Evolutionary conservation across 345 rosid genomes (phyloP).

Genomic region (Moringa oleifera): DNA sequence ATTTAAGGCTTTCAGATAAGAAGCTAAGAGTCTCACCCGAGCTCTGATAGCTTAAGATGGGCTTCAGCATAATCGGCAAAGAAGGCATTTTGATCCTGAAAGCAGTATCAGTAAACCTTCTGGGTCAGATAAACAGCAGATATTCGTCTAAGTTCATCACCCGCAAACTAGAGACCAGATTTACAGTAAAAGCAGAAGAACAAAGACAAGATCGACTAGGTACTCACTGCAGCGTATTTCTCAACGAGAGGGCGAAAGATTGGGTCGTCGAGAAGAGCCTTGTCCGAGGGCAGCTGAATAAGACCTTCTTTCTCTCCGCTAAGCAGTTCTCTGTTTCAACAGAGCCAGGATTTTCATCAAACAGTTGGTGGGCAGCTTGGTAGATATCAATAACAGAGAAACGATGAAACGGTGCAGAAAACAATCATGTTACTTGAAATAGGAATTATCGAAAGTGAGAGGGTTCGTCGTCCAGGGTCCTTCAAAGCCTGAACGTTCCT

Average conservation of each 20-base stretch:
- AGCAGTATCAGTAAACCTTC: too few relatives aligned
- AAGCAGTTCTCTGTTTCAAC: slow-evolving; percentile 54
- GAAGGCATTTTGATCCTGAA: slow-evolving; percentile 78
- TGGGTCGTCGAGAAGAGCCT: slow-evolving; percentile 76
- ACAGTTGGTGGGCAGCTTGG: too few relatives aligned
- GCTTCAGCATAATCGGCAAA: slow-evolving; percentile 67
- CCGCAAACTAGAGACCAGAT: too few relatives aligned
- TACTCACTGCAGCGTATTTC: slow-evolving; percentile 66
- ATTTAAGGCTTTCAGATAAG: too few relatives aligned
- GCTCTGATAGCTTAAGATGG: slow-evolving; percentile 77
- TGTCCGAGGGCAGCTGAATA: slow-evolving; percentile 69
- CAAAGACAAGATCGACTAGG: neutral
- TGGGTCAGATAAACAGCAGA: too few relatives aligned
- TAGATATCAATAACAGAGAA: too few relatives aligned
- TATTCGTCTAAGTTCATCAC: too few relatives aligned
- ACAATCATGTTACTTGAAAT: slow-evolving; percentile 52
- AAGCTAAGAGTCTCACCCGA: too few relatives aligned
- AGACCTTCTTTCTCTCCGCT: slow-evolving; percentile 81
- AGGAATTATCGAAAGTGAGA: slow-evolving; percentile 79
- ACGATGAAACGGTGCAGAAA: too few relatives aligned
- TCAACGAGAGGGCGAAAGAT: slow-evolving; percentile 63
- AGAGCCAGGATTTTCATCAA: too few relatives aligned
- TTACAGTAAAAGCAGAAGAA: too few relatives aligned
- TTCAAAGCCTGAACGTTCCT: slow-evolving; percentile 92
- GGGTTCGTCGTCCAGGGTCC: slow-evolving; percentile 90